Evolutionary conservation across 2,329 filamentous ascomycete genomes (phyloP), one percentile per base, ranked within the genome.

Genomic region (Botrytis tulipae): DNA sequence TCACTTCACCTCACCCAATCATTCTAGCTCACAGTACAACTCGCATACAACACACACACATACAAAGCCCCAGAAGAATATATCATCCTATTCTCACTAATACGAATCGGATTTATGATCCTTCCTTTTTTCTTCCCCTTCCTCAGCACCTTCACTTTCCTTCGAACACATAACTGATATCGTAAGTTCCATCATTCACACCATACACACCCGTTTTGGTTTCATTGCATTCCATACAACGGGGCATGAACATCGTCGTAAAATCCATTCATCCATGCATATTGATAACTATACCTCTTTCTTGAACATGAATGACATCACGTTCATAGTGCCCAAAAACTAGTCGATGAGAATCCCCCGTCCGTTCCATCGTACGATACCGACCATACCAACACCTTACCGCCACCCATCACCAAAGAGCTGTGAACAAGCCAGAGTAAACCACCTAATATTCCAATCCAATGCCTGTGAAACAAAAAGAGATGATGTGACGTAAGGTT

Each of bases 401-500:
- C 67, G 46, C 54, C 40, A 51, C 48, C 48, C 25, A 32, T 54
- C 65, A 40, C 35, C n/a, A 54, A 54, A 40, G 46, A 54, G 65
- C 35, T 54, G 14, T 68, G 25, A 54, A 54, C 48, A 54, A 62
- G 68, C 68, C 51, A 70, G 54, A 60, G 68, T 20, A 60, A 51
- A 42, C 70, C 61, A 66, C 70, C 70, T 18, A 72, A 65, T 59
- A 66, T 69, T 42, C 48, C 71, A 61, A 60, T 60, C 71, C 65
- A 69, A 73, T 66, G 61, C 70, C n/a, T 35, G 61, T 66, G 48
- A 69, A 74, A 72, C 48, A 74, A 67, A 71, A 57, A 44, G 68
- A 74, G 68, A 77, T 67, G 46, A 72, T 44, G 54, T 62, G 60
- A 74, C 73, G 42, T 67, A 62, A 63, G 40, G 37, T 65, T 74